A percentile compares a stretch with the other conserved stretches of the same genome.
Conservation (phyloP, 2,329 filamentous ascomycete species). For the Lachnellula hyalina region DNA sequence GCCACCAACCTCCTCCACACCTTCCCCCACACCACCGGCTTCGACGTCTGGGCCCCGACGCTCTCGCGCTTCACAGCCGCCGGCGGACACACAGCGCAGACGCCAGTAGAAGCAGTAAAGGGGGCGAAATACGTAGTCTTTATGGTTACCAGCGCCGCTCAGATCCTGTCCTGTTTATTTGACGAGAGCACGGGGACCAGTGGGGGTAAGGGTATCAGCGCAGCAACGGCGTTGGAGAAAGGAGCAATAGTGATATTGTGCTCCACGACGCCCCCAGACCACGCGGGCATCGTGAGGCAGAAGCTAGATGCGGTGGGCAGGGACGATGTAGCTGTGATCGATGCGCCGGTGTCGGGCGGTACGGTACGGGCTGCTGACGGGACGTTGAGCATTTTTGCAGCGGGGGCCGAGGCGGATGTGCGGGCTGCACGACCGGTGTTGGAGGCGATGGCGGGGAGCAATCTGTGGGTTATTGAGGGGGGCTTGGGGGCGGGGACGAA, state of each 20-base stretch:
- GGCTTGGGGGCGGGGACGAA: conserved; percentile 56
- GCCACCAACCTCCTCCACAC: conserved; percentile 65
- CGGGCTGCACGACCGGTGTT: conserved; percentile 54
- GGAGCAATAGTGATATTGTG: conserved; percentile 58
- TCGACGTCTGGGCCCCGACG: conserved; percentile 63
- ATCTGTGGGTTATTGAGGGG: conserved; percentile 58
- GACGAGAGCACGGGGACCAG: conserved; percentile 28
- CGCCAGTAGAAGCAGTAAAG: conserved; percentile 56
- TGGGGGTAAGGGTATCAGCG: too few species aligned
- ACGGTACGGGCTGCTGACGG: conserved; percentile 63
- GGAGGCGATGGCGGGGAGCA: conserved; percentile 52
- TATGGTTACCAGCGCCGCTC: conserved; percentile 71
- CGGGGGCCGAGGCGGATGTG: conserved; percentile 52
- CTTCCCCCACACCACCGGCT: conserved; percentile 59
- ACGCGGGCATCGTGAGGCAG: conserved; percentile 54
- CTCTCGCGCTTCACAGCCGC: conserved; percentile 59
- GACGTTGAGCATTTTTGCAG: conserved; percentile 71
- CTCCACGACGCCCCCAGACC: conserved; percentile 65
- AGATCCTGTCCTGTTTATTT: conserved; percentile 62
- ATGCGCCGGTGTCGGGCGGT: conserved; percentile 69
- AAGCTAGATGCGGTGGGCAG: conserved; percentile 51
- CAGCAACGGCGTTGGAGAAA: conserved; percentile 41
- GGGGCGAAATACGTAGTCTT: conserved; percentile 58
- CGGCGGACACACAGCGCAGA: conserved; percentile 54
- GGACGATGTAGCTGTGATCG: conserved; percentile 61